Base-by-base conservation (phyloP, 768 basidiomycete species). In the Hericium rajendrae region DNA sequence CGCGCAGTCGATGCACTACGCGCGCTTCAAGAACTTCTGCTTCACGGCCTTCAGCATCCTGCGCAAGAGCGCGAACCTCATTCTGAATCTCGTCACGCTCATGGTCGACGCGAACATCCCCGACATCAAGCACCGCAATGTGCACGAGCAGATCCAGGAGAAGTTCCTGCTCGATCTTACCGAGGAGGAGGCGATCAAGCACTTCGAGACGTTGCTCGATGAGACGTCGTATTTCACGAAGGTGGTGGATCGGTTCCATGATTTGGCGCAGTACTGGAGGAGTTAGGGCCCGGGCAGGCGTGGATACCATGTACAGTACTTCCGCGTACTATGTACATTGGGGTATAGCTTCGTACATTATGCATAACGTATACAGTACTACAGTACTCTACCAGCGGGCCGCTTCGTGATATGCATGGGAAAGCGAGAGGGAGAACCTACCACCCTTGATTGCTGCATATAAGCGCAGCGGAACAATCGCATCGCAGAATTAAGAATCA, bases 51-150 rank as follows among this genome's bases (percentile, higher is more conserved):
- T 98, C 73, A 90, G 88, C 54, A 93, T 91, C 66, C 80, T 98
- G 56, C 84, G 95, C 63, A 97, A 98, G 77, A 94, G 90, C 67
- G 92, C 95, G 43, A 98, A 97, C 74, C 82, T 99, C 51, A 94
- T 99, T 55, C 78, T 98, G 62, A 98, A 98, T 73, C 75, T 99
- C 64, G 91, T 98, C 22, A 87, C 93, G 1, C 80, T 99, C 54
- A 98, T 98, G 97, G 87, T 94, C 9, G 94, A 97, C 62, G 94
- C 94, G 3, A 94, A 95, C 63, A 95, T 99, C 49, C 94, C 94
- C 13, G 95, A 98, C 66, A 95, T 99, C 78, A 93, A 94, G 69
- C 86, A 88, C 62, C 85, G 87, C 16, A 86, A 89, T 65, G 88
- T 91, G 2, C 85, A 88, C 64, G 85, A 86, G 62, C 85, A 97